Evolutionary conservation across 306 rosid genomes (phyloP).

Genomic region (Vicia faba): DNA sequence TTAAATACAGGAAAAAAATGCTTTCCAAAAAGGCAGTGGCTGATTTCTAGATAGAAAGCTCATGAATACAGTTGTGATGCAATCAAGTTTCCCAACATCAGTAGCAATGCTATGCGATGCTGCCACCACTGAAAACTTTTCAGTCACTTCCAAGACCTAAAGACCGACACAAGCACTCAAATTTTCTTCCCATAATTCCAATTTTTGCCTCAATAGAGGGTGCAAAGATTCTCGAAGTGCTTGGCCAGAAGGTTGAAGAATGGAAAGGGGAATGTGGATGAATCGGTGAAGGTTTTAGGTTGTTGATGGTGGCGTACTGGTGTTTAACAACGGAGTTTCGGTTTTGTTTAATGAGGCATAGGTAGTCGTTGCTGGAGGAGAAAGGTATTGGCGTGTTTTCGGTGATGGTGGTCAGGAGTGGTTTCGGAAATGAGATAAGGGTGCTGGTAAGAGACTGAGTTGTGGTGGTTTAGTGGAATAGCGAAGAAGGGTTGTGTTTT

Average conservation of each 20-base stretch:
- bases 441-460: too few species aligned
- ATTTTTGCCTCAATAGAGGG: slow-evolving; percentile 93
- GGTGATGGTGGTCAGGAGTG: too few species aligned
- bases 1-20: slow-evolving; percentile 85
- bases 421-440: too few species aligned
- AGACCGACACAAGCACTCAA: slow-evolving; percentile 94
- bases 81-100: slow-evolving; percentile 94
- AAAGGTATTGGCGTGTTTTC: too few species aligned
- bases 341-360: too few species aligned
- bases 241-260: slow-evolving; percentile 97
- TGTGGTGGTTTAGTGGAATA: too few species aligned
- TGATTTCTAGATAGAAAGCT: slow-evolving; percentile 93
- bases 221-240: slow-evolving; percentile 97
- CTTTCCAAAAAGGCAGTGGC: slow-evolving; percentile 80
- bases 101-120: slow-evolving; percentile 84
- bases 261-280: too few species aligned
- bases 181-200: slow-evolving; percentile 99
- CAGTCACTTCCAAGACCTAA: slow-evolving; percentile 88
- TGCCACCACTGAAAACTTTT: slow-evolving; percentile 81
- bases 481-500: too few species aligned
- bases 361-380: too few species aligned
- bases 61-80: slow-evolving; percentile 82
- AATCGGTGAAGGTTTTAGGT: too few species aligned
- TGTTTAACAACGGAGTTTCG: too few species aligned
- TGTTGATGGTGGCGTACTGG: too few species aligned